Evolutionary conservation across 2,329 filamentous ascomycete species (phyloP).

Genomic region (Epichloe sp.): DNA sequence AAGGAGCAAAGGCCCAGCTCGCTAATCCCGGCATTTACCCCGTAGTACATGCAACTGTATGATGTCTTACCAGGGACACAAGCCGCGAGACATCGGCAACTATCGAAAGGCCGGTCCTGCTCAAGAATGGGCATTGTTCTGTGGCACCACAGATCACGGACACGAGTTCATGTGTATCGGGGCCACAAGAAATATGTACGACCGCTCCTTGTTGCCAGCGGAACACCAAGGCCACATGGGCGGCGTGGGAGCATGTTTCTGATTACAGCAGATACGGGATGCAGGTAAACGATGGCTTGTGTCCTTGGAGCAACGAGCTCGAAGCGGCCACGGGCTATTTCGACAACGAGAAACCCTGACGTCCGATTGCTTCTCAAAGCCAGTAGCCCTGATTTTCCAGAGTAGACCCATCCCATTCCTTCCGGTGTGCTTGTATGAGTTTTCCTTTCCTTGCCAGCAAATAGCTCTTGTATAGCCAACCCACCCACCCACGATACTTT

Average conservation of each 20-base stretch:
- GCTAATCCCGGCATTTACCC: neutral
- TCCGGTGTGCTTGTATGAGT: neutral
- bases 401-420: neutral
- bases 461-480: no score
- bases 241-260: neutral
- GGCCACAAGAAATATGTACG: neutral
- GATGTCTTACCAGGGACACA: neutral
- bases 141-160: neutral
- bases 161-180: slow-evolving; percentile 2
- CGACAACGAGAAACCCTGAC: neutral
- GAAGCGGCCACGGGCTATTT: no score
- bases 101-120: neutral
- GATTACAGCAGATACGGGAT: neutral
- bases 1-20: neutral
- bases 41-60: neutral
- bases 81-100: neutral
- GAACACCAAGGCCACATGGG: neutral
- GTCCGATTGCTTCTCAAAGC: no score
- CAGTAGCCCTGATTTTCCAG: no score
- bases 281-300: neutral
- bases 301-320: no score
- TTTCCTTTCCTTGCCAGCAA: no score
- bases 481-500: no score
- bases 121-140: neutral
- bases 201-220: neutral